Conservation (phyloP, 306 rosid species). For the Inga laurina region DNA sequence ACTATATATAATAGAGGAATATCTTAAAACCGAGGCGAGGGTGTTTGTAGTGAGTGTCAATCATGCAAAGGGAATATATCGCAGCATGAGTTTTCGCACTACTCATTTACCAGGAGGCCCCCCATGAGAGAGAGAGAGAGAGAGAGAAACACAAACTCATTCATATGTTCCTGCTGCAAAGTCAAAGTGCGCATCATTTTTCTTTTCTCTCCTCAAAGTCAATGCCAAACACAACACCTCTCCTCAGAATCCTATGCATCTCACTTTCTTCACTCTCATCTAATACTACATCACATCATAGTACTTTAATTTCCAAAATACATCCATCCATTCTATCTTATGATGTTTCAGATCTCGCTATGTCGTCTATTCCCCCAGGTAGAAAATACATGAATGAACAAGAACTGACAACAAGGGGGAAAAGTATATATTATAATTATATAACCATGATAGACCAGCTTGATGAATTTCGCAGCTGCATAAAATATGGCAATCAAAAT, state of each 20-base stretch:
- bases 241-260: background rate
- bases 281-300: background rate
- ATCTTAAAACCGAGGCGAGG: too few relatives aligned
- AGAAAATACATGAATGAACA: background rate
- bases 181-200: background rate
- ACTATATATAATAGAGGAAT: too few relatives aligned
- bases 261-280: background rate
- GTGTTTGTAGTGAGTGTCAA: background rate
- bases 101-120: background rate
- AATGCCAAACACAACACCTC: background rate
- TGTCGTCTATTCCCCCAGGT: background rate
- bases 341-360: background rate
- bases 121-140: background rate
- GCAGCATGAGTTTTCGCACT: background rate
- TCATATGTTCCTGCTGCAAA: background rate
- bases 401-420: background rate
- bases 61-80: background rate
- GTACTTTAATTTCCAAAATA: background rate
- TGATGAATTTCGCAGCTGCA: background rate
- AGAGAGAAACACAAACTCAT: too few relatives aligned
- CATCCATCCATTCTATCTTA: background rate
- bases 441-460: background rate
- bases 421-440: background rate
- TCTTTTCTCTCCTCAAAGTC: background rate
- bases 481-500: background rate